A percentile compares a stretch with the other conserved stretches of the same genome.
Evolutionary conservation across 345 rosid genomes (phyloP).

Genomic region (Aethionema arabicum): DNA sequence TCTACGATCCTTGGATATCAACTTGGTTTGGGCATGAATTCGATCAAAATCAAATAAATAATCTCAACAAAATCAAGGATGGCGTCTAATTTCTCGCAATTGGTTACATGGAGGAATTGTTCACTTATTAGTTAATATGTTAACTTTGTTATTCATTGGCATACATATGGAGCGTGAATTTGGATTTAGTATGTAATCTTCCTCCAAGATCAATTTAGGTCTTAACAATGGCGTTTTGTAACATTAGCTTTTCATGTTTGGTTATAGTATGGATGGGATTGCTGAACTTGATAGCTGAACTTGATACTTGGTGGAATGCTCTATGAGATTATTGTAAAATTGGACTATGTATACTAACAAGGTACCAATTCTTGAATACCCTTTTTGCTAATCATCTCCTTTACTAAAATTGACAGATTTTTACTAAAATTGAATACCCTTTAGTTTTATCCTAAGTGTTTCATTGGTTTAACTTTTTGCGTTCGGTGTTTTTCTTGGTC

Average conservation of each 20-base stretch:
- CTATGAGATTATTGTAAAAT: too few species aligned
- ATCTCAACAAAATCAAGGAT: constrained; percentile 64
- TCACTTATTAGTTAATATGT: constrained; percentile 83
- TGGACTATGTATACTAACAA: too few species aligned
- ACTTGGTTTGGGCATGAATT: too few species aligned
- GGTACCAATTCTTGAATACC: too few species aligned
- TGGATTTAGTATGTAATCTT: constrained; percentile 67
- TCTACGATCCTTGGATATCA: too few species aligned
- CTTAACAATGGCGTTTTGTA: background rate
- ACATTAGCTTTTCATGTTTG: constrained; percentile 18
- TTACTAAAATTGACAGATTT: too few species aligned
- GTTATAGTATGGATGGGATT: constrained; percentile 67
- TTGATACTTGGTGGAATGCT: too few species aligned
- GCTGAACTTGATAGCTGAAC: constrained; percentile 82
- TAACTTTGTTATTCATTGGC: constrained; percentile 78
- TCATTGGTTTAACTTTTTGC: constrained; percentile 16
- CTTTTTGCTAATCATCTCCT: too few species aligned
- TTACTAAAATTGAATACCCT: too few species aligned
- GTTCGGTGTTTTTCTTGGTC: constrained; percentile 11
- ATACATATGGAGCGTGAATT: constrained; percentile 88
- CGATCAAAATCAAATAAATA: too few species aligned
- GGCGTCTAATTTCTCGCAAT: constrained; percentile 82
- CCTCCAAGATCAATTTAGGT: background rate
- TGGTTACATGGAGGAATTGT: constrained; percentile 94
- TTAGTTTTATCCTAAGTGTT: background rate